A percentile compares a stretch with the other conserved stretches of the same genome.
Evolutionary conservation across 106 monocot species (phyloP).

Genomic region (Posidonia australis): DNA sequence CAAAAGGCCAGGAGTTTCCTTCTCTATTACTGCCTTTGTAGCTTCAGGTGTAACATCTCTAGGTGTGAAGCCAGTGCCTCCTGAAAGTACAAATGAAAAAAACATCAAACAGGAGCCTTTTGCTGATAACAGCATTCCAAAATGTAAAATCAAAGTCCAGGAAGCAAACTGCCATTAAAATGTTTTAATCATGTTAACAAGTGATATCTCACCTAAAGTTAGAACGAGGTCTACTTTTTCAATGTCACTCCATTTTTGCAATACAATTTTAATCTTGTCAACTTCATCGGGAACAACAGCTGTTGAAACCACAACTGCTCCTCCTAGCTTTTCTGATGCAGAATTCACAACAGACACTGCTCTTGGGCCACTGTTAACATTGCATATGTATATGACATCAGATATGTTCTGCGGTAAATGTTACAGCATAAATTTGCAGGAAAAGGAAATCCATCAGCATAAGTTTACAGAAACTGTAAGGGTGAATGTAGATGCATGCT

Average conservation of each 20-base stretch:
- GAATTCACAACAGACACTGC: constrained; percentile 86
- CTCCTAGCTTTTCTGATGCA: constrained; percentile 69
- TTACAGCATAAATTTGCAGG: not conserved
- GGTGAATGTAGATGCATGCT: not conserved
- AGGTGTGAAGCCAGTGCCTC: constrained; percentile 94
- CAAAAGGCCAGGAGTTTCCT: constrained; percentile 71
- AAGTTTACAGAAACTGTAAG: not conserved
- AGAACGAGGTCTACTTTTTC: constrained; percentile 74
- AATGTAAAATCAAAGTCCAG: not conserved
- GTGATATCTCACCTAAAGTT: constrained; percentile 55
- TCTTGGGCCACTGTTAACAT: constrained; percentile 64
- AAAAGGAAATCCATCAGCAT: not conserved
- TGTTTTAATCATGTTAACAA: not conserved
- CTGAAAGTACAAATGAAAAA: constrained; percentile 22
- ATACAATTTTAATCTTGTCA: constrained; percentile 44
- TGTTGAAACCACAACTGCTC: constrained; percentile 53
- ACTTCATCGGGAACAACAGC: constrained; percentile 84
- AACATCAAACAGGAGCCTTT: not conserved
- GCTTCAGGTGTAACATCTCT: constrained; percentile 99
- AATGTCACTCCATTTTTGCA: constrained; percentile 72
- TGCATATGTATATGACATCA: not conserved
- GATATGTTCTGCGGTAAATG: not conserved
- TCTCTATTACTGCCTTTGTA: constrained; percentile 65
- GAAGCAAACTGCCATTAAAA: too few relatives aligned
- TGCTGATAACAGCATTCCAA: not conserved